phyloP scores from a whole-genome alignment of 192 early-diverging fungal species.

The Coemansia sp. region DNA sequence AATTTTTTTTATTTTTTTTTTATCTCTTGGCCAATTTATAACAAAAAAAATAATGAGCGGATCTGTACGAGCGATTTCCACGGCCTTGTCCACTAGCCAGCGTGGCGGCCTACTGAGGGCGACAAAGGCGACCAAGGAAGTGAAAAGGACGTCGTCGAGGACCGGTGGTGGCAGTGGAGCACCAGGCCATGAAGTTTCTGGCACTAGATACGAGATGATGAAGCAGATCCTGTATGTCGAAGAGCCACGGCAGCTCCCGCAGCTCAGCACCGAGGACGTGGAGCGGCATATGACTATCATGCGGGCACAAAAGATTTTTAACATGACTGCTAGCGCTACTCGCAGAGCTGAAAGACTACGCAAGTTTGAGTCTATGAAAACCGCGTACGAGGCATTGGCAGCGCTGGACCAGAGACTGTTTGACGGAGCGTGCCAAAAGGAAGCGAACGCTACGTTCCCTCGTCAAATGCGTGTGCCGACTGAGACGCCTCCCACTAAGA shows the following conservation, averaged over 20 bases:
- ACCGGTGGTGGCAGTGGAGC: conserved; percentile 5
- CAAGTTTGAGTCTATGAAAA: conserved; percentile 68
- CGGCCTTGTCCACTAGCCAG: background rate
- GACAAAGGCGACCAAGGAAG: conserved; percentile 18
- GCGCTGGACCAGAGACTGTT: conserved; percentile 63
- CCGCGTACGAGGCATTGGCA: conserved; percentile 70
- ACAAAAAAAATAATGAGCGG: conserved; percentile 13
- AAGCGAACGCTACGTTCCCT: conserved; percentile 67
- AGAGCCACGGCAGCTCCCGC: conserved; percentile 50
- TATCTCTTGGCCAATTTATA: background rate
- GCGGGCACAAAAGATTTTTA: conserved; percentile 68
- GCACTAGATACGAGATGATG: conserved; percentile 71
- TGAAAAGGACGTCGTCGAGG: conserved; percentile 12
- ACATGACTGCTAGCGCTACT: conserved; percentile 56
- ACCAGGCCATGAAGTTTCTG: conserved; percentile 35
- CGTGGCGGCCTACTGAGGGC: conserved; percentile 16
- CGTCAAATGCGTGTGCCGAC: conserved; percentile 75
- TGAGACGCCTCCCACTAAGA: conserved; percentile 69
- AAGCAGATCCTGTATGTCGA: conserved; percentile 72
- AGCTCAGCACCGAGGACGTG: conserved; percentile 61
- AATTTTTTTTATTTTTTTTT: background rate
- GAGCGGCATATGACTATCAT: conserved; percentile 73
- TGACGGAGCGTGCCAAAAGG: conserved; percentile 64
- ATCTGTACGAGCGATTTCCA: conserved; percentile 7
- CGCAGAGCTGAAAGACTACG: conserved; percentile 52